Evolutionary conservation across 768 basidiomycete species (phyloP), one percentile per base, ranked within the genome.

Genomic region (Auricularia sp.): DNA sequence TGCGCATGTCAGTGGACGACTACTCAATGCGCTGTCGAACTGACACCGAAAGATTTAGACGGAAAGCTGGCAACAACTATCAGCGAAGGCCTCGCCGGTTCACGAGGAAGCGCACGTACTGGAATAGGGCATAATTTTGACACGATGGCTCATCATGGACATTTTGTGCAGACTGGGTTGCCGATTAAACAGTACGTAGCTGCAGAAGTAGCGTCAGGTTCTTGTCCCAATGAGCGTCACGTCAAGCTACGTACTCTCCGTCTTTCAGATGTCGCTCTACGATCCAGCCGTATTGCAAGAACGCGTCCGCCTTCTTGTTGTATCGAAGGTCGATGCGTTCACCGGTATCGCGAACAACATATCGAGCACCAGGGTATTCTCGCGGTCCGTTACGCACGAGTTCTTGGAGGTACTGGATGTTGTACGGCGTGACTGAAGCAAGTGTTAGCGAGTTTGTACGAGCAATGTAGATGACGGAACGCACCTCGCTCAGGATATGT

Each of bases 131-230:
- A 98, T 97, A 66, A 98, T 79, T 71, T 90, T 93, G 36, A 98
- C 92, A 42, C 95, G 87, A 79, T 98, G 97, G 75, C 92, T 92
- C 97, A 98, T 98, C 97, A 98, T 98, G 82, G 94, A 96, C 97
- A 98, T 98, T 77, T 99, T 99, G 76, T 99, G 97, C 75, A 98
- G 77, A 83, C 88, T 91, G 11, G 97, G 97, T 73, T 99, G 97
- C 63, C 97, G 95, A 75, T 99, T 98, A 80, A 99, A 98, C 63
- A 99, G 79, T 24, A 98, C 91, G 69, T 81, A 94, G 72, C 92
- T 94, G 67, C 5, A 42, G 45, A 63, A 24, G 62, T 21, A 1
- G 36, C 10, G 58, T 54, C 34, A 66, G 63, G 63, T 65, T 35
- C 68, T 33, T 68, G 69, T 6, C 33, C 39, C 11, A 0, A 2